Base-by-base conservation (phyloP, 257 asterid species). In the Sherardia arvensis region DNA sequence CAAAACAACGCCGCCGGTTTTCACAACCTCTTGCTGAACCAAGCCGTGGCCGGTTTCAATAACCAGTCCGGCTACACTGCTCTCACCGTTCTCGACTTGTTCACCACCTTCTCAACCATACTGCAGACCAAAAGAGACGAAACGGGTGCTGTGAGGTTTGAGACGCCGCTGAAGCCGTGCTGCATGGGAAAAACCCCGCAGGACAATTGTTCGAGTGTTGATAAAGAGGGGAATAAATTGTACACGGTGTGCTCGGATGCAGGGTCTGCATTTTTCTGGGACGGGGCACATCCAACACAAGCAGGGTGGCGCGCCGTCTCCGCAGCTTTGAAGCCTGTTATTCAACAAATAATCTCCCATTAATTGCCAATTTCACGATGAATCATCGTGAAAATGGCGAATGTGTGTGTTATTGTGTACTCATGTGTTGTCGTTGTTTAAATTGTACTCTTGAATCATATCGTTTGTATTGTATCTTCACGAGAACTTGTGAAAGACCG, bases 241-340 rank as follows among this genome's bases (percentile, higher is more conserved):
- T 92, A 89, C 67, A 81, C 78, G 0, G 70, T 87, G 4, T 92
- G 99, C 77, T 72, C 74, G 0, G 79, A 89, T 59, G 87, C 90
- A 0, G 68, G 64, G 23, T 69, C 94, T 3, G 55, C 85, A 0
- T 92, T 92, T 66, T 92, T 92, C 71, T 92, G 99, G 99, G 99
- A 92, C 25, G 28, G 54, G 0, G 71, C 80, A 6, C 99, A 92
- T 73, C 99, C 99, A 3, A 87, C 97, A 0, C 79, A 87, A 45
- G 89, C 91, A 21, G 99, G 99, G 48, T 92, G 99, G 99, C 61
- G 9, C 7, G 87, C 97, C 1, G 80, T 87, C 2, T 87, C 67
- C 38, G 57, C 26, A 12, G 55, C 68, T 38, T 36, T 91, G 20
- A 61, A 71, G 71, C 61, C 85, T 1, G 65, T 71, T 62, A 83